Evolutionary conservation across 768 basidiomycete genomes (phyloP), one percentile per base, ranked within the genome.

Genomic region (Boletus coccyginus): DNA sequence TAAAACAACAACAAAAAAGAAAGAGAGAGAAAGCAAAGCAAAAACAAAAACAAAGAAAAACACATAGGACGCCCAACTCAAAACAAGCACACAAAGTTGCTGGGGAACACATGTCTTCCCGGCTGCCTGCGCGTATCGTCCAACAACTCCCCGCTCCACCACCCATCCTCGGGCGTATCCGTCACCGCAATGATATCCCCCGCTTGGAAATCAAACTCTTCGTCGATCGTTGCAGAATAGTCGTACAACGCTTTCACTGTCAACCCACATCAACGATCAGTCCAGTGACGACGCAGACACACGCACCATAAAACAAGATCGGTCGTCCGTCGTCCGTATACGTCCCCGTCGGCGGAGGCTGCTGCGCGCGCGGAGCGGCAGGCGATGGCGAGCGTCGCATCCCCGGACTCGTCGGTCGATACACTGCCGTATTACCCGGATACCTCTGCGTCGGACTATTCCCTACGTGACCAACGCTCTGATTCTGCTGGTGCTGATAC

Each of bases 121-220:
- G 78, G 77, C 60, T 86, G 81, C 60, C 90, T 77, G 61, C 92
- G 74, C 32, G 78, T 77, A 62, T 92, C 89, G 58, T 91, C 88
- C n/a, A 92, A 73, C 56, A 93, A 71, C 63, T 90, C 87, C 24
- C 96, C 96, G 53, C 86, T 90, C 96, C 95, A 98, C 96, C 96
- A 98, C 1, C 96, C 96, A 65, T 97, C 95, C 64, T 94, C 94
- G 6, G 94, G 94, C 7, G 94, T 96, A 21, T 86, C 81, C 0
- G 92, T 95, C 11, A 98, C 95, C 8, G 94, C 95, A 61, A 98
- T 97, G 61, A 97, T 91, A 72, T 98, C 96, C 3, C 90, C 92
- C 21, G 86, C 78, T 68, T 94, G 92, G 84, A 98, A 98, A 70
- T 95, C 90, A 70, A 98, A 98, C 74, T 98, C 96, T 67, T 95